Evolutionary conservation across 1,284 basidiomycete genomes (phyloP), one percentile per base, ranked within the genome.

Genomic region (Malassezia pachydermatis): DNA sequence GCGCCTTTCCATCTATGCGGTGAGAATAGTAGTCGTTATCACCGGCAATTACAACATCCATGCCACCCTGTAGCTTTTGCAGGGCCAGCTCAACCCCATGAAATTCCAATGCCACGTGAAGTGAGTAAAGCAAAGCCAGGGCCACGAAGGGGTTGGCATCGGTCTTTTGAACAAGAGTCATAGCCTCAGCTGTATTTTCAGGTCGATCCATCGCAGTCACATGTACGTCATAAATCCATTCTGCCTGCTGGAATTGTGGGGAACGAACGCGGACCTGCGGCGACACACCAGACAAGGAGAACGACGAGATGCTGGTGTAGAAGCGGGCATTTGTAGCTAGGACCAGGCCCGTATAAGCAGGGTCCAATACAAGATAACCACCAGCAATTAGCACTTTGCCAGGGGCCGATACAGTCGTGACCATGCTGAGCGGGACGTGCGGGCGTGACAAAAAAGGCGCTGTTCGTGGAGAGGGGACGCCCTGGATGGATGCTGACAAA

Each of bases 11-110:
- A 32, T 86, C 83, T 47, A 82, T 80, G 49, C 84, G 78, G 68
- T 98, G 92, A 2, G 89, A 94, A 75, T 98, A 98, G 65, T 96
- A 98, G 73, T 96, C 94, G 67, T 98, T 98, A 73, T 89, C 88
- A 5, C 87, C 94, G 17, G 84, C 80, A 48, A 96, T 86, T 25
- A 79, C 79, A 54, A 96, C 58, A 80, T 62, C 85, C 78, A 57
- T 88, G 75, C 43, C 82, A 27, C 41, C 29, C 13, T 24, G 40
- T 24, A 54, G 54, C 11, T 45, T 25, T 1, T 29, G 7, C 22
- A 24, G 47, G 5, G 53, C 41, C 27, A 39, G 57, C 10, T 38
- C 48, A 3, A 17, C 49, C 7, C 37, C 63, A 32, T 19, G 76
- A 73, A 5, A 80, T 80, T 51, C 65, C 8, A 60, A 43, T 5